Evolutionary conservation across 1,139 yeast genomes (phyloP).

Genomic region (Wickerhamomyces sp.): DNA sequence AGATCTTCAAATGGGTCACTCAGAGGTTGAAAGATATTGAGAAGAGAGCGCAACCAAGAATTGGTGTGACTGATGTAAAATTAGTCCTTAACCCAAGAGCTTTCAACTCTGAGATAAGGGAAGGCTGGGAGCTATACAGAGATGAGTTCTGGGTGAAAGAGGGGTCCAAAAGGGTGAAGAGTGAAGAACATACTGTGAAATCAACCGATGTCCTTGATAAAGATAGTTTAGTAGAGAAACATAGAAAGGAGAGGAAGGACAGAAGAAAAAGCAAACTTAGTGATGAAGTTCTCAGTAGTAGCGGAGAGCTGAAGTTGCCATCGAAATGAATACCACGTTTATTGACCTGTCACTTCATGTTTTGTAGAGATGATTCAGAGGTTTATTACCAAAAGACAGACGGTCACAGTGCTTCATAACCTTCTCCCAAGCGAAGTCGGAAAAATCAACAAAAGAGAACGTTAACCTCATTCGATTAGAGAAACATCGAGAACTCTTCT

Average conservation of each 20-base stretch:
- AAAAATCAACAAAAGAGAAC: background rate
- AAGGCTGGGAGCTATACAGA: constrained; percentile 92
- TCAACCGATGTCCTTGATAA: constrained; percentile 17
- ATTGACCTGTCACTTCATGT: too few relatives aligned
- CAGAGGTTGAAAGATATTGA: constrained; percentile 31
- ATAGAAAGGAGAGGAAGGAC: constrained; percentile 35
- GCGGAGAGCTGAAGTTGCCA: background rate
- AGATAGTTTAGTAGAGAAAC: constrained; percentile 29
- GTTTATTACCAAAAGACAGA: too few relatives aligned
- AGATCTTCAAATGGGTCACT: constrained; percentile 30
- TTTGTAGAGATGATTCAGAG: too few relatives aligned
- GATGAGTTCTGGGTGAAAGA: constrained; percentile 93
- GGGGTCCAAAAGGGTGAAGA: constrained; percentile 50
- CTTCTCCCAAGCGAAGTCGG: background rate
- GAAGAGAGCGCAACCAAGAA: constrained; percentile 34
- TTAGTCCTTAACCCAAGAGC: constrained; percentile 75
- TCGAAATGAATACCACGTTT: background rate
- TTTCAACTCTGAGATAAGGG: constrained; percentile 78
- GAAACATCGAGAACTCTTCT: too few relatives aligned
- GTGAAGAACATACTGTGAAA: constrained; percentile 6
- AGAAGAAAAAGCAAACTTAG: constrained; percentile 26
- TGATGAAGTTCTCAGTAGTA: background rate
- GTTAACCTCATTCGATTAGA: too few relatives aligned
- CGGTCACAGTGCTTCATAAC: background rate
- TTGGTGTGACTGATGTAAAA: constrained; percentile 52